phyloP scores from a whole-genome alignment of 1,284 basidiomycete species.

The Microbotryum intermedium region DNA sequence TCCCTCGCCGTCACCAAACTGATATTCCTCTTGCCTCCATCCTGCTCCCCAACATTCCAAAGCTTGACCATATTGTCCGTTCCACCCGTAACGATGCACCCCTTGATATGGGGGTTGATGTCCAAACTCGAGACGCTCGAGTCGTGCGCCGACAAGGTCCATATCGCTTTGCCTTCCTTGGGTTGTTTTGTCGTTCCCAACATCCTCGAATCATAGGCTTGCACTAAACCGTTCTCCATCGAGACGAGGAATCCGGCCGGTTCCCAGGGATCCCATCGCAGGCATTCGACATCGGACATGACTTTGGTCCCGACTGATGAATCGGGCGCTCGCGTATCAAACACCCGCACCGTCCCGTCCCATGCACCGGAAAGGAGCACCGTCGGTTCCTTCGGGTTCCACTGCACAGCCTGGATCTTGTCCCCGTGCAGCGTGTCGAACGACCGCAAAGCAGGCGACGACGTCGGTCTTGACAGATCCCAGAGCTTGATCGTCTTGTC shows the following conservation, averaged over 20 bases:
- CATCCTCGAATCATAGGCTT: slow-evolving; percentile 82
- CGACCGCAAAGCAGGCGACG: slow-evolving; percentile 58
- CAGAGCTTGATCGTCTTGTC: slow-evolving; percentile 95
- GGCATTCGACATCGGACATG: slow-evolving; percentile 76
- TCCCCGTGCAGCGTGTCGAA: slow-evolving; percentile 78
- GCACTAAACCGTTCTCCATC: slow-evolving; percentile 81
- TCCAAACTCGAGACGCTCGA: slow-evolving; percentile 87
- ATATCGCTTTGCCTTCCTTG: slow-evolving; percentile 48
- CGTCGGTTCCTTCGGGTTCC: slow-evolving; percentile 80
- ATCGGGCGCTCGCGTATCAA: slow-evolving; percentile 79
- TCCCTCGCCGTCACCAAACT: slow-evolving; percentile 82
- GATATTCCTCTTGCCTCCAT: slow-evolving; percentile 56
- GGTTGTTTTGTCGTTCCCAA: slow-evolving; percentile 52
- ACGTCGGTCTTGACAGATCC: slow-evolving; percentile 66
- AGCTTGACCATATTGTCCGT: slow-evolving; percentile 82
- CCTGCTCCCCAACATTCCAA: slow-evolving; percentile 72
- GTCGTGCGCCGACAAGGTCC: slow-evolving; percentile 89
- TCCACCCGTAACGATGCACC: slow-evolving; percentile 85
- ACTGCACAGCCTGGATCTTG: slow-evolving; percentile 96
- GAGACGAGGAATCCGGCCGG: slow-evolving; percentile 80
- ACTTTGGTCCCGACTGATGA: slow-evolving; percentile 53
- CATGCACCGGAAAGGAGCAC: slow-evolving; percentile 87
- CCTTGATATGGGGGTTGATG: slow-evolving; percentile 80
- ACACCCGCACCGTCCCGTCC: slow-evolving; percentile 84
- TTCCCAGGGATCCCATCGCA: slow-evolving; percentile 95